phyloP scores from a whole-genome alignment of 2,329 filamentous ascomycete species.

The Curvularia spicifera region DNA sequence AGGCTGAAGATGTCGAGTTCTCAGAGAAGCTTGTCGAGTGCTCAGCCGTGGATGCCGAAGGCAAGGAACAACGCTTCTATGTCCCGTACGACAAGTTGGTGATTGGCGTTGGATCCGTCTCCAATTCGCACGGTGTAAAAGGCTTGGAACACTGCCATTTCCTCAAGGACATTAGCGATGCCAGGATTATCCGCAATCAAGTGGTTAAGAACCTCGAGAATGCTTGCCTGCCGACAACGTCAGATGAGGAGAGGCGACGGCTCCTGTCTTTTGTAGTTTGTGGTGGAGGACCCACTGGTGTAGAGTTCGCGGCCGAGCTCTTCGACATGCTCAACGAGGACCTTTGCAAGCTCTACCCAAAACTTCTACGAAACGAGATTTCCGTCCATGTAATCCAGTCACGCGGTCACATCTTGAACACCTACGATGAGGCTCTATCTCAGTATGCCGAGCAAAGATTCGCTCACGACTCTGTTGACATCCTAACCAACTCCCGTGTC shows the following conservation, averaged over 20 bases:
- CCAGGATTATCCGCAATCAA: slow-evolving; percentile 84
- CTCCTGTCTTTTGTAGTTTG: slow-evolving; percentile 95
- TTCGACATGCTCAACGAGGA: slow-evolving; percentile 98
- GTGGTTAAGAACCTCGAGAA: slow-evolving; percentile 89
- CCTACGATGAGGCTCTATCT: slow-evolving; percentile 93
- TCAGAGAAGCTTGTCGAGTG: slow-evolving; percentile 90
- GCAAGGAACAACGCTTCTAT: slow-evolving; percentile 83
- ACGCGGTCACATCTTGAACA: slow-evolving; percentile 93
- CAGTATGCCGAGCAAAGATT: slow-evolving; percentile 92
- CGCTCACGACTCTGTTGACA: slow-evolving; percentile 85
- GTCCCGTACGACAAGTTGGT: slow-evolving; percentile 97
- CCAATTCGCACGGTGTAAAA: slow-evolving; percentile 94
- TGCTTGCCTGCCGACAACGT: slow-evolving; percentile 90
- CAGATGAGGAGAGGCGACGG: slow-evolving; percentile 83
- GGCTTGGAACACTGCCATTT: slow-evolving; percentile 94
- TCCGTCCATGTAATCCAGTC: slow-evolving; percentile 98
- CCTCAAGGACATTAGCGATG: slow-evolving; percentile 93
- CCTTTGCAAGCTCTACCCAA: slow-evolving; percentile 74
- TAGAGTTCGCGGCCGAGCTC: slow-evolving; percentile 96
- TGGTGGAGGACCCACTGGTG: slow-evolving; percentile 92
- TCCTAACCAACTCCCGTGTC: slow-evolving; percentile 91
- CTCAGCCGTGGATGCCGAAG: slow-evolving; percentile 71
- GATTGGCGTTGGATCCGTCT: slow-evolving; percentile 87
- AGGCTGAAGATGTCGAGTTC: slow-evolving; percentile 89
- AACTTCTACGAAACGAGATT: slow-evolving; percentile 92